Evolutionary conservation across 2,329 filamentous ascomycete species (phyloP).

Genomic region (Fusarium buharicum): DNA sequence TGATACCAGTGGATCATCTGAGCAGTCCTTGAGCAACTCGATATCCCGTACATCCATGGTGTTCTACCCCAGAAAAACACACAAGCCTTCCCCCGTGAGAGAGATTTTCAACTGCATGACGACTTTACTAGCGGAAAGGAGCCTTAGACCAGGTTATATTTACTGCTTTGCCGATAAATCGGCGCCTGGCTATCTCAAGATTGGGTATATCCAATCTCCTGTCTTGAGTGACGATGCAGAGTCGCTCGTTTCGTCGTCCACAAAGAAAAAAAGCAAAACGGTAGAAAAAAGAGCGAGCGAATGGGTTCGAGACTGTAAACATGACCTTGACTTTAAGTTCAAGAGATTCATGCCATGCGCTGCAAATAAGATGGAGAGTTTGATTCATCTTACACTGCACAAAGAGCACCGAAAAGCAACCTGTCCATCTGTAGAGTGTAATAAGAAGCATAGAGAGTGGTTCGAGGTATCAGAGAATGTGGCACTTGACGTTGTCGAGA

Average conservation of each 20-base stretch:
- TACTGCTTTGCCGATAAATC: slow-evolving; percentile 24
- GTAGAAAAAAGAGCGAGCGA: fast-evolving
- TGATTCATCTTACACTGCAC: slow-evolving; percentile 13
- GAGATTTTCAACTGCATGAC: neutral
- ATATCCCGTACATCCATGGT: neutral
- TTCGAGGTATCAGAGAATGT: slow-evolving; percentile 2
- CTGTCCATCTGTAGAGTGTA: neutral
- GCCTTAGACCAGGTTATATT: neutral
- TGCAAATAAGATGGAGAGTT: neutral
- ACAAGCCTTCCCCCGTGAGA: neutral
- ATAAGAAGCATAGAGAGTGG: slow-evolving; percentile 8
- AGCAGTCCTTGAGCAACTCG: neutral
- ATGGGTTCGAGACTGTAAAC: neutral
- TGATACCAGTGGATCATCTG: neutral
- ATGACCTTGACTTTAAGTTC: neutral
- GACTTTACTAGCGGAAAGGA: no score
- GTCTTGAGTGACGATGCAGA: neutral
- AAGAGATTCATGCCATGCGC: neutral
- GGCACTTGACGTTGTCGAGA: neutral
- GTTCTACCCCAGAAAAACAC: neutral
- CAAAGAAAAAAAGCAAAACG: neutral
- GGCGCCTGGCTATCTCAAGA: slow-evolving; percentile 17
- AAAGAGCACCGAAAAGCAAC: fast-evolving
- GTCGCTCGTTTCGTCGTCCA: neutral
- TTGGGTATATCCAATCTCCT: neutral